Percentiles rank a stretch among this genome's conserved stretches.
Evolutionary conservation across 2,329 filamentous ascomycete species (phyloP).

Genomic region (Fusarium succisae): DNA sequence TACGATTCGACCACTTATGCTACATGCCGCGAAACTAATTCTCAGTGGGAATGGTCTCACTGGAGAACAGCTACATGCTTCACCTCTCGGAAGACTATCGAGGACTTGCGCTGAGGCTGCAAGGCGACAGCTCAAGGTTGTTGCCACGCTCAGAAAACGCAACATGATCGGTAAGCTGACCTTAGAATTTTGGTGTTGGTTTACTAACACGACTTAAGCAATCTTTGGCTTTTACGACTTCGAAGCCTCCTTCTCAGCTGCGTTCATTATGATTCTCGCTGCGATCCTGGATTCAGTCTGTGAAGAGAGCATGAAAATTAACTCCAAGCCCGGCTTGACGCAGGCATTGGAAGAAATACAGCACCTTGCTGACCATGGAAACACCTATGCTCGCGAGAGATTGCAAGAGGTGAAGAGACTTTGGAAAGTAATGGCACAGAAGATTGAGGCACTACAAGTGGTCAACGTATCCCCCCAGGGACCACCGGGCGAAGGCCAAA

Average conservation of each 20-base stretch:
- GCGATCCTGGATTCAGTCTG: conserved; percentile 40
- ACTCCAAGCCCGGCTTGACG: conserved; percentile 37
- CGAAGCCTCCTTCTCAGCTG: conserved; percentile 42
- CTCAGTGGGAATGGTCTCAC: conserved; percentile 38
- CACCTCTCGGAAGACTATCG: conserved; percentile 41
- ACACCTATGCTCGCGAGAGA: conserved; percentile 40
- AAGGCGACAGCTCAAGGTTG: conserved; percentile 41
- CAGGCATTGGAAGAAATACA: conserved; percentile 44
- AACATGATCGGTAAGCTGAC: conserved; percentile 41
- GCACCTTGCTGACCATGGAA: conserved; percentile 41
- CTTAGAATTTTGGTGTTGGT: accelerated
- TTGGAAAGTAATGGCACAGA: conserved; percentile 41
- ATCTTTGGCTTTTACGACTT: conserved; percentile 43
- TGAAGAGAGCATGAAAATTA: conserved; percentile 38
- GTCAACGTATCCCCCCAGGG: conserved; percentile 39
- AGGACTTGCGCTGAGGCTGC: conserved; percentile 45
- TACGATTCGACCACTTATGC: conserved; percentile 44
- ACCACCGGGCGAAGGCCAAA: neutral
- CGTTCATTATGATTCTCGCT: conserved; percentile 42
- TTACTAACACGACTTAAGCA: conserved; percentile 4
- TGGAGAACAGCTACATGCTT: conserved; percentile 36
- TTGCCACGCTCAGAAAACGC: conserved; percentile 42
- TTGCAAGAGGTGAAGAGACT: conserved; percentile 37
- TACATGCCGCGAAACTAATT: conserved; percentile 44
- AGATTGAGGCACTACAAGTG: conserved; percentile 38